A percentile compares a stretch with the other conserved stretches of the same genome.
phyloP scores from a whole-genome alignment of 768 basidiomycete species.

The Mycena chlorophos region DNA sequence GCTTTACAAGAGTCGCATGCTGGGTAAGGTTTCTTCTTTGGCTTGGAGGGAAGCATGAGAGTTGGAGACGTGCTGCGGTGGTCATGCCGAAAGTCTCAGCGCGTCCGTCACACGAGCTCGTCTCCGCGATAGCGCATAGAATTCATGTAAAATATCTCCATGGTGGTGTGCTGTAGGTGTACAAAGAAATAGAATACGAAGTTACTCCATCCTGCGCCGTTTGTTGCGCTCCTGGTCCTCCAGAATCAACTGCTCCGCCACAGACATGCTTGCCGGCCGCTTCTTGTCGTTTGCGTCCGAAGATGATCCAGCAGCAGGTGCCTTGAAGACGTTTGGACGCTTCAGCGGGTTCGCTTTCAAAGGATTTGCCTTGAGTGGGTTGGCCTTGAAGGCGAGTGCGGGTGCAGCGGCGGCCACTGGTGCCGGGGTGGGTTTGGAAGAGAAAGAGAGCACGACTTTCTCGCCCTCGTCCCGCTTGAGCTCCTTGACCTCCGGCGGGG shows the following conservation, averaged over 20 bases:
- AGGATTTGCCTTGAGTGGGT: slow-evolving; percentile 51
- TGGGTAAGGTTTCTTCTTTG: not conserved
- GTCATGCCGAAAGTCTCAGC: too few species aligned
- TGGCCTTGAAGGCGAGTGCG: slow-evolving; percentile 56
- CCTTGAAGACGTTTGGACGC: slow-evolving; percentile 74
- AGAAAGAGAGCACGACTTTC: slow-evolving; percentile 75
- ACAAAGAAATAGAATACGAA: too few species aligned
- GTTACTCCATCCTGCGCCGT: slow-evolving; percentile 65
- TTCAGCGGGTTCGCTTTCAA: slow-evolving; percentile 48
- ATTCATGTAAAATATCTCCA: too few species aligned
- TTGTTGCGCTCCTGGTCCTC: slow-evolving; percentile 96
- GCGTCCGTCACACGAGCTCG: too few species aligned
- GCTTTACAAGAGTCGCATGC: not conserved
- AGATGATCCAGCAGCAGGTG: slow-evolving; percentile 36
- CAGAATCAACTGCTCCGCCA: slow-evolving; percentile 80
- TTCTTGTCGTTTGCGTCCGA: slow-evolving; percentile 55
- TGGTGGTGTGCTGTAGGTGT: too few species aligned
- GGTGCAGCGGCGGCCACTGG: slow-evolving; percentile 38
- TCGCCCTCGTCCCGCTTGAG: slow-evolving; percentile 75
- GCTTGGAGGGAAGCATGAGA: not conserved
- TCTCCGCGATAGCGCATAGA: too few species aligned
- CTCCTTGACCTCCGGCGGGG: slow-evolving; percentile 52
- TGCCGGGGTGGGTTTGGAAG: slow-evolving; percentile 49
- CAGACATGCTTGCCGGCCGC: slow-evolving; percentile 66
- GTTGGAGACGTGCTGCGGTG: too few species aligned